Base-by-base conservation (phyloP, 495 filamentous ascomycete genomes). In the Talaromyces ruber region DNA sequence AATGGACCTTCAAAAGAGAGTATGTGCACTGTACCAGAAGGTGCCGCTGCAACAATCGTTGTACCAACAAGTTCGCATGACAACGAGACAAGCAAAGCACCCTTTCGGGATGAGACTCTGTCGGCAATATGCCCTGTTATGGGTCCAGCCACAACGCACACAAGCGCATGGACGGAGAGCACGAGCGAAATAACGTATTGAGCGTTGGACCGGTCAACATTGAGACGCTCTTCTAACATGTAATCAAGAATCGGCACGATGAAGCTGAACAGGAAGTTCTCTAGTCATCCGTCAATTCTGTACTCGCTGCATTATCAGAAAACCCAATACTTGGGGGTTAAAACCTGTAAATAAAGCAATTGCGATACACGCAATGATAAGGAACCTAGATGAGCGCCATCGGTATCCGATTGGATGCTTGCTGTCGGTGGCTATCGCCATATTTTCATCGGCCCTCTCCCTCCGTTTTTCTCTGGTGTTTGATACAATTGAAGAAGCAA, bases 81-180 rank as follows among this genome's bases (percentile, higher is more conserved):
- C 25, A 71, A 60, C 0, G 65, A 58, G 3, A 52, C 34, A 14
- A 72, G 51, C 24, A 74, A 59, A 6, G 65, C 58, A 1, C 59
- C 30, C 12, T 66, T 66, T 39, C 66, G 66, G 22, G 63, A 64
- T 18, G 51, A 57, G 12, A 63, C 47, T 8, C 53, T 60, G 29
- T 74, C 72, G 26, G 68, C 60, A 0, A 70, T 62, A 26, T 68
- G 53, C 0, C 67, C 70, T 9, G 67, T 61, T 5, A 65, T 58
- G 6, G 67, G 63, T 12, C 63, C 65, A 0, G 65, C 62, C 0
- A 68, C 22, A 1, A 71, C 63, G 24, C 66, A 67, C 5, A 71
- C 64, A 2, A 68, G 30, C 1, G 57, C 65, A 52, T 67, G 61
- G 2, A 64, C 14, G 16, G 61, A 50, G 8, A 68, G 59, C 18